Evolutionary conservation across 352 stramenopile genomes (phyloP).

Genomic region (Phytophthora crassamura): DNA sequence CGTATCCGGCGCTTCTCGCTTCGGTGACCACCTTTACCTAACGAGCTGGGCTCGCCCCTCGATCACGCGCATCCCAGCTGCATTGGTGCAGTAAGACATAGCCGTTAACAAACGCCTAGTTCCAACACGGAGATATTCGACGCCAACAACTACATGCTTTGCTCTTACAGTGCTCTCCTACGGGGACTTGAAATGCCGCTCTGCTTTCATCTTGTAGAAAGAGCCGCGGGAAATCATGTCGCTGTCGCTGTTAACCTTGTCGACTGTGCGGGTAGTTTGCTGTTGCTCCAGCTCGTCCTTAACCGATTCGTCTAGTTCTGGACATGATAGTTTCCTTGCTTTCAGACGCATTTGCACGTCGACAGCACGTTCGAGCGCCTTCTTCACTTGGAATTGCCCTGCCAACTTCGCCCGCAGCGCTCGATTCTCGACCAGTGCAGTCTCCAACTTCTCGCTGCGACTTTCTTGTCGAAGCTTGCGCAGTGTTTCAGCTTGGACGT

Average conservation of each 20-base stretch:
- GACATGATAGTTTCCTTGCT: slow-evolving; percentile 14
- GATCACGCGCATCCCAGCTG: slow-evolving; percentile 56
- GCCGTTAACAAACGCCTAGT: no score
- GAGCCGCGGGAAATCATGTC: no score
- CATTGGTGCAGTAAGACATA: slow-evolving; percentile 33
- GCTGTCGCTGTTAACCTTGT: background rate
- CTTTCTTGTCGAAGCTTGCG: slow-evolving; percentile 1
- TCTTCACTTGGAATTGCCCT: slow-evolving; percentile 8
- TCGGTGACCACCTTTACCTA: slow-evolving; percentile 66
- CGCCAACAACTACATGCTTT: no score
- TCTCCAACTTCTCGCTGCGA: background rate
- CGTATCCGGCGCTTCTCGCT: slow-evolving; percentile 47
- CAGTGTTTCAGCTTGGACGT: slow-evolving; percentile 1
- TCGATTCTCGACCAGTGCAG: slow-evolving; percentile 20
- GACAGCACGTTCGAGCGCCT: slow-evolving; percentile 17
- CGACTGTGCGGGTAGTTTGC: slow-evolving; percentile 1
- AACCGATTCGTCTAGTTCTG: slow-evolving; percentile 4
- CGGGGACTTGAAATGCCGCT: no score
- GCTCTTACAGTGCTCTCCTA: no score
- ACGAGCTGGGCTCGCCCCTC: slow-evolving; percentile 50
- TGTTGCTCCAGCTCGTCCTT: slow-evolving; percentile 19
- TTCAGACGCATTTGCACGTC: slow-evolving; percentile 14
- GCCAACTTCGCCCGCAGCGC: slow-evolving; percentile 21
- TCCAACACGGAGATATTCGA: no score
- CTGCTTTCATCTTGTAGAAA: no score